A percentile compares a stretch with the other conserved stretches of the same genome.
phyloP scores from a whole-genome alignment of 768 basidiomycete genomes.

The Favolaschia claudopus region DNA sequence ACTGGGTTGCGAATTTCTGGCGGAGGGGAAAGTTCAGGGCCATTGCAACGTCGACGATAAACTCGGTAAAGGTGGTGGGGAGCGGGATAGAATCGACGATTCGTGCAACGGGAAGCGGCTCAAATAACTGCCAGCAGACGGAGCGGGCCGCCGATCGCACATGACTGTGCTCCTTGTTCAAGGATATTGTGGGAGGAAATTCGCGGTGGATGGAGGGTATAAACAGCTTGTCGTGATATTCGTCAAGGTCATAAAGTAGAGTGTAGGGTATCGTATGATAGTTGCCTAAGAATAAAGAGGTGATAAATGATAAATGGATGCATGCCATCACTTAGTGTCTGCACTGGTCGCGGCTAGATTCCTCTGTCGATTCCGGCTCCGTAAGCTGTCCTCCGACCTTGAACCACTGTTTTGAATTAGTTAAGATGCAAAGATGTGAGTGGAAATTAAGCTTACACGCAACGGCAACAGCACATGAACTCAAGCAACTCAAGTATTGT shows the following conservation, averaged over 20 bases:
- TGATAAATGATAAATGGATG: not conserved
- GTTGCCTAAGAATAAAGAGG: no score
- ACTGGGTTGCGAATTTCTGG: slow-evolving; percentile 23
- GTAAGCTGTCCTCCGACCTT: not conserved
- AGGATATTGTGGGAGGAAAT: no score
- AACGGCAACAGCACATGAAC: slow-evolving; percentile 7
- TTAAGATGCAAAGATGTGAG: no score
- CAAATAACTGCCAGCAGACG: not conserved
- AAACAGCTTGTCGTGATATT: no score
- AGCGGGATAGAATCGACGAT: not conserved
- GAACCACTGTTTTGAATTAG: slow-evolving; percentile 2
- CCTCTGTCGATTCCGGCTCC: not conserved
- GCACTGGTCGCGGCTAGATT: not conserved
- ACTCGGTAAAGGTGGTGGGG: not conserved
- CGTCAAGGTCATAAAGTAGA: no score
- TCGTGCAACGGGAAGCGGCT: not conserved
- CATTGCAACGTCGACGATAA: no score
- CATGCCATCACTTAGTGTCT: not conserved
- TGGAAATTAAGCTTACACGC: slow-evolving; percentile 6
- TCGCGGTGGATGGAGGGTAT: no score
- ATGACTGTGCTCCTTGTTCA: no score
- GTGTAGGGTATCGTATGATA: no score
- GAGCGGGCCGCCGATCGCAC: no score
- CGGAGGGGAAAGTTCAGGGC: slow-evolving; percentile 29
- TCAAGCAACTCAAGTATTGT: not conserved